Percentiles rank a stretch among this genome's conserved stretches.
phyloP scores from a whole-genome alignment of 345 rosid species.

The Boechera retrofracta region DNA sequence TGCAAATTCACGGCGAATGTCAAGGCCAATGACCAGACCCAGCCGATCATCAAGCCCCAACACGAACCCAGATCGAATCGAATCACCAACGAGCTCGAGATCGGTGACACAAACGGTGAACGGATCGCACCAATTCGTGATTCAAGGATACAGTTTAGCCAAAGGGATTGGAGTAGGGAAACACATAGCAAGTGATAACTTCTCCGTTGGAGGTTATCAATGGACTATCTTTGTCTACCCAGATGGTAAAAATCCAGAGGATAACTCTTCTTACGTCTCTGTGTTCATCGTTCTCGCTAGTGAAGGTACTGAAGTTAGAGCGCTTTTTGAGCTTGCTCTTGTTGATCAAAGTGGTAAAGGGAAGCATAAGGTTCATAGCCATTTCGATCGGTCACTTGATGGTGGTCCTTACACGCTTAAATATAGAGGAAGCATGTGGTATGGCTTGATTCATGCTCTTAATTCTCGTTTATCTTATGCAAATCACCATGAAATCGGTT shows the following conservation, averaged over 20 bases:
- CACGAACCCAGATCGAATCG: conserved; percentile 27
- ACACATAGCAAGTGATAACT: conserved; percentile 74
- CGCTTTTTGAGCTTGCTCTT: conserved; percentile 79
- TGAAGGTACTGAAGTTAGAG: conserved; percentile 89
- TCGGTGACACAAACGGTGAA: conserved; percentile 76
- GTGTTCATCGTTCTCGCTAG: conserved; percentile 87
- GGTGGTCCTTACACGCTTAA: conserved; percentile 82
- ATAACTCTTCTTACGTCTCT: conserved; percentile 71
- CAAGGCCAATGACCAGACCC: not conserved
- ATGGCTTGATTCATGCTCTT: conserved; percentile 9
- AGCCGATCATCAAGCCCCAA: conserved; percentile 4
- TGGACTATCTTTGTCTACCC: conserved; percentile 97
- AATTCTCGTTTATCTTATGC: not conserved
- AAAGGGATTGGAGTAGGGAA: conserved; percentile 85
- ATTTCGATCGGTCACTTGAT: conserved; percentile 82
- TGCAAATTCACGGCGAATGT: not conserved
- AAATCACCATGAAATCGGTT: not conserved
- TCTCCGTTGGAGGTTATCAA: conserved; percentile 85
- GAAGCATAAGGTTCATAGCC: conserved; percentile 86
- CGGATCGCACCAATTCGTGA: conserved; percentile 78
- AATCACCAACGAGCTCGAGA: conserved; percentile 55
- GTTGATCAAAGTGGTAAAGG: conserved; percentile 93
- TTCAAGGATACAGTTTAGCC: conserved; percentile 79
- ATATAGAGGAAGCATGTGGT: conserved; percentile 97
- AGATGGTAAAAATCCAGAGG: conserved; percentile 85